These are phyloP conservation scores for Cercospora beticola DNA, from an alignment of 2,329 filamentous ascomycete species.

Conservation along the genomic window DNA sequence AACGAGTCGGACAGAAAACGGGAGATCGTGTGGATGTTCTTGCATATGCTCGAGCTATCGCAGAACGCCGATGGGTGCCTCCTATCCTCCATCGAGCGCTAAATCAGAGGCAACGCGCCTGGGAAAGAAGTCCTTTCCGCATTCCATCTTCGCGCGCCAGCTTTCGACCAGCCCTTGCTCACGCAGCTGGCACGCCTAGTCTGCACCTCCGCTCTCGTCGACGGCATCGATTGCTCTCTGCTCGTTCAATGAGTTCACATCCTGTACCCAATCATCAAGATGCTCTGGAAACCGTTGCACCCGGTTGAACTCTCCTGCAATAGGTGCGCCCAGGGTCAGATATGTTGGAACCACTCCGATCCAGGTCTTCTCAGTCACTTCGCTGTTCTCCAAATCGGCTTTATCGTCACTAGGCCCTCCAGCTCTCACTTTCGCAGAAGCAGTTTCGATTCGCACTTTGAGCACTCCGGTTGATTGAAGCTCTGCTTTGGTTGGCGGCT, in stretches of 20 bases:
- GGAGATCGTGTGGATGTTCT: conserved; percentile 29
- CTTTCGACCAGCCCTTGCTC: neutral
- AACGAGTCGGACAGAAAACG: conserved; percentile 10
- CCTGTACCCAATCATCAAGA: conserved; percentile 55
- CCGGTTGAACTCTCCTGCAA: conserved; percentile 60
- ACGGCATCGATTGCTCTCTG: conserved; percentile 38
- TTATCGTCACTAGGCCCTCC: conserved; percentile 64
- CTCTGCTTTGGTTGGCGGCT: conserved; percentile 71
- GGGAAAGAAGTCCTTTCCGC: conserved; percentile 26
- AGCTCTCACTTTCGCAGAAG: conserved; percentile 71
- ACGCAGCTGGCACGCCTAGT: neutral
- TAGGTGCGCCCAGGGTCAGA: conserved; percentile 62
- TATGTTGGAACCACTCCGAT: conserved; percentile 65
- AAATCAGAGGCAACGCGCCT: conserved; percentile 8
- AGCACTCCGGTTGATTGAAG: conserved; percentile 73
- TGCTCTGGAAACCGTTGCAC: conserved; percentile 62
- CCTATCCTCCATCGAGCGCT: neutral
- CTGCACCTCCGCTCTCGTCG: conserved; percentile 22
- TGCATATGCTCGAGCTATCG: conserved; percentile 23
- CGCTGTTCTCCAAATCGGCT: conserved; percentile 53
- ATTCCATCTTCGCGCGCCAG: neutral
- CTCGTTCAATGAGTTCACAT: conserved; percentile 46
- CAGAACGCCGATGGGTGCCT: neutral
- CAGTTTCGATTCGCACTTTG: conserved; percentile 65
- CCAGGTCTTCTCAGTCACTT: conserved; percentile 55